Conservation (phyloP, 441 rosid species). For the Adansonia gregorii region DNA sequence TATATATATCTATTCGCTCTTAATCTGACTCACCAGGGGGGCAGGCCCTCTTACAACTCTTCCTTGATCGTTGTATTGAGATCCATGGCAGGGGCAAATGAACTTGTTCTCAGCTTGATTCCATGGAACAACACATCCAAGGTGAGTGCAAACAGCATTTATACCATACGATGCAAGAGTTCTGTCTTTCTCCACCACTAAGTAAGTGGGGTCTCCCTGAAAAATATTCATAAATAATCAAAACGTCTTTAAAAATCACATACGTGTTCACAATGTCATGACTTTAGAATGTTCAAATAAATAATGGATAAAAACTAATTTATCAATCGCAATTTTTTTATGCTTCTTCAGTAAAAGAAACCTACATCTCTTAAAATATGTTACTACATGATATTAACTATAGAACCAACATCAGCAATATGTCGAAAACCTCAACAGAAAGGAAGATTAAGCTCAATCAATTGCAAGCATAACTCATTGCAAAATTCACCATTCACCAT, state of each 20-base stretch:
- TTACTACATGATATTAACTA: too few relatives aligned
- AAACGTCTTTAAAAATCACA: not conserved
- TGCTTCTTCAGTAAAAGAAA: too few relatives aligned
- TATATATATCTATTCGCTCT: too few relatives aligned
- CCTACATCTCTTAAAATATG: too few relatives aligned
- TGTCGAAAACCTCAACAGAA: not conserved
- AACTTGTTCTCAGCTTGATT: constrained; percentile 90
- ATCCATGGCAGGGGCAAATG: constrained; percentile 98
- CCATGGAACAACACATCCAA: constrained; percentile 95
- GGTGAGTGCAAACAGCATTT: constrained; percentile 92
- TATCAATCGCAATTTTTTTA: too few relatives aligned
- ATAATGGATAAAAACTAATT: too few relatives aligned
- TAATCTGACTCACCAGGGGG: constrained; percentile 63
- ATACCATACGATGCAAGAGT: constrained; percentile 85
- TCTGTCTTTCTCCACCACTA: constrained; percentile 89
- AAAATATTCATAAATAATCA: not conserved
- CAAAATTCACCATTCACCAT: not conserved
- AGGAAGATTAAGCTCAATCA: not conserved
- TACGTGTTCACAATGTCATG: too few relatives aligned
- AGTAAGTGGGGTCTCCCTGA: constrained; percentile 96
- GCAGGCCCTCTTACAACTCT: constrained; percentile 98
- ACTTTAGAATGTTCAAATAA: too few relatives aligned
- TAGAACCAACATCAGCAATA: not conserved
- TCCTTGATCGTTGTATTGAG: constrained; percentile 95
- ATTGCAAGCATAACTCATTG: not conserved